Percentiles rank a stretch among this genome's conserved stretches.
phyloP scores from a whole-genome alignment of 2,329 filamentous ascomycete genomes.

The Apiospora arundinis region DNA sequence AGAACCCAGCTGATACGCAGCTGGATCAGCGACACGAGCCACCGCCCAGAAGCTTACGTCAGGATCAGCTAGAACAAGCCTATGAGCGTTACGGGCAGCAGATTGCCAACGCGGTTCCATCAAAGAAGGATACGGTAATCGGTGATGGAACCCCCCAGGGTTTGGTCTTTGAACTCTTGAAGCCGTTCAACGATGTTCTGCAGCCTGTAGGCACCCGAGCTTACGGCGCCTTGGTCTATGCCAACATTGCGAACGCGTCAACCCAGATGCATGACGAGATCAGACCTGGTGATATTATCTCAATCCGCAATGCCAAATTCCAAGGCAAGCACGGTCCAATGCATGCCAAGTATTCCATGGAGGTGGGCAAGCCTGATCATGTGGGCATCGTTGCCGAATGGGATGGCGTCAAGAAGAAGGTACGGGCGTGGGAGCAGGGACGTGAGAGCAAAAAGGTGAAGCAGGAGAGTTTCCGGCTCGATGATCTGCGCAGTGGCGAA shows the following conservation, averaged over 20 bases:
- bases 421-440: constrained; percentile 93
- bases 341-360: constrained; percentile 90
- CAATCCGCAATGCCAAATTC: constrained; percentile 90
- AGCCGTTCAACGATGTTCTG: constrained; percentile 75
- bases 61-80: constrained; percentile 90
- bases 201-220: constrained; percentile 85
- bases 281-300: constrained; percentile 88
- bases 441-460: constrained; percentile 93
- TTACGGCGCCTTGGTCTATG: constrained; percentile 91
- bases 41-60: constrained; percentile 80
- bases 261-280: constrained; percentile 93
- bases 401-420: constrained; percentile 99
- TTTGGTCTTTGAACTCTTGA: constrained; percentile 80
- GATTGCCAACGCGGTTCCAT: constrained; percentile 72
- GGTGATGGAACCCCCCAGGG: constrained; percentile 83
- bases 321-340: constrained; percentile 94
- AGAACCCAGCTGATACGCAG: constrained; percentile 73
- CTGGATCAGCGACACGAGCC: constrained; percentile 87
- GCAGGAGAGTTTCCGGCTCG: constrained; percentile 91
- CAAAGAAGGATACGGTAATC: constrained; percentile 80
- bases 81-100: constrained; percentile 82
- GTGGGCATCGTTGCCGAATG: constrained; percentile 93
- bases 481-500: constrained; percentile 90
- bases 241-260: constrained; percentile 92
- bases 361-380: constrained; percentile 88